Base-by-base conservation (phyloP, 441 rosid species). In the Biscutella laevigata region DNA sequence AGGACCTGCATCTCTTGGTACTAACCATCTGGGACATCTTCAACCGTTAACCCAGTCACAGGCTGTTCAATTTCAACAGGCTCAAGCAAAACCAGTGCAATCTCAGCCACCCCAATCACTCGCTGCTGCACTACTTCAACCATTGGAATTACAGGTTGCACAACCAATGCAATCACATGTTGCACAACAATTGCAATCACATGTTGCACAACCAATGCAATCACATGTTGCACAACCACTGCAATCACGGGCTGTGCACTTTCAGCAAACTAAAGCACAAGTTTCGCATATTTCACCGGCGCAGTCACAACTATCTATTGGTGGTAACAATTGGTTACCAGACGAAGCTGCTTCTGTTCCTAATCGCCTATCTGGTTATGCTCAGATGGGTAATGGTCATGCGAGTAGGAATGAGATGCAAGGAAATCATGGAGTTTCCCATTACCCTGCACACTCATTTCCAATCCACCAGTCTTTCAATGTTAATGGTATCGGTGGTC, bases 381-480 rank as follows among this genome's bases (percentile, higher is more conserved):
- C 79, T 60, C 68, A 86, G 49, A 51, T 53, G 62, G 80, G 78
- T 56, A 81, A 81, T 77, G 95, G 84, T 47, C 79, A 73, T 62
- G 63, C 59, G 21, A 58, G 49, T 59, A 72, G 71, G 53, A 77
- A 67, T 57, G 82, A 73, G 63, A 59, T 77, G 59, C 80, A 69
- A 24, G 89, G 80, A 57, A 81, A 66, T 39, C 26, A 63, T 7
- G 71, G 64, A 54, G 41, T 65, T 20, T 67, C 76, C 39, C 71
- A 71, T 57, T 67, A 71, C 57, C 57, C 75, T 35, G 56, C 44
- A 12, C 61, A 39, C 47, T 50, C 74, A 5, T 61, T 67, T 19
- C 71, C 83, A 9, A 13, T 56, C 37, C 80, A 70, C 38, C 83
- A 71, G 53, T 58, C 89, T 36, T 56, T 54, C 43, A 61, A 49